A percentile compares a stretch with the other conserved stretches of the same genome.
Conservation (phyloP, 1,284 basidiomycete species). For the Sanguinoderma infundibulare region DNA sequence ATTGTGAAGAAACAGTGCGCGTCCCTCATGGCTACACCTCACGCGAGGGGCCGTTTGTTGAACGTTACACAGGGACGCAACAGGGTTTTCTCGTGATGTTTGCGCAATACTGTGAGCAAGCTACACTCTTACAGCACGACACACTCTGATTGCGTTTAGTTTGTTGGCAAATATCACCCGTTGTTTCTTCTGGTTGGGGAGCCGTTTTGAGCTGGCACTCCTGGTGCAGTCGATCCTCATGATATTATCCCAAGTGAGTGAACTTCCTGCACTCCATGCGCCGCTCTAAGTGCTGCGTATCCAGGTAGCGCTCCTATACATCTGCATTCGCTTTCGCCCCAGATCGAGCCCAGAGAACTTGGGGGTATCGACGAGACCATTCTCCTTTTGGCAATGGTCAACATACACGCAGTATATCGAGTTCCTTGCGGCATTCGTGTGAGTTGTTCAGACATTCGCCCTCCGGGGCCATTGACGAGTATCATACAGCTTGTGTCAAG, state of each 20-base stretch:
- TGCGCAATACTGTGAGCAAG: constrained; percentile 72
- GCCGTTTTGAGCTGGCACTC: constrained; percentile 77
- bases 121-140: not conserved
- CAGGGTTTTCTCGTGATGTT: constrained; percentile 84
- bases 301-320: constrained; percentile 76
- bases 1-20: constrained; percentile 72
- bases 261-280: not conserved
- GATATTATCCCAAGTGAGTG: constrained; percentile 78
- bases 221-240: constrained; percentile 81
- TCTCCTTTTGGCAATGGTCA: constrained; percentile 88
- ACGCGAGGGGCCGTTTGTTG: constrained; percentile 19
- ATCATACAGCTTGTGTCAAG: constrained; percentile 60
- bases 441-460: constrained; percentile 25
- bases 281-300: constrained; percentile 16
- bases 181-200: constrained; percentile 89
- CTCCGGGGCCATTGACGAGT: constrained; percentile 12
- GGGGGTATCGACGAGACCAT: constrained; percentile 64
- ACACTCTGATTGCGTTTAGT: constrained; percentile 38
- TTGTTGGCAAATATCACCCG: constrained; percentile 82
- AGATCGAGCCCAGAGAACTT: constrained; percentile 59
- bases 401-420: constrained; percentile 80
- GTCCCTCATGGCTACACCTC: not conserved
- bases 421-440: constrained; percentile 83
- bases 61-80: constrained; percentile 63
- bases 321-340: constrained; percentile 75